Evolutionary conservation across 768 basidiomycete species (phyloP).

Genomic region (Leucosporidium scottii): DNA sequence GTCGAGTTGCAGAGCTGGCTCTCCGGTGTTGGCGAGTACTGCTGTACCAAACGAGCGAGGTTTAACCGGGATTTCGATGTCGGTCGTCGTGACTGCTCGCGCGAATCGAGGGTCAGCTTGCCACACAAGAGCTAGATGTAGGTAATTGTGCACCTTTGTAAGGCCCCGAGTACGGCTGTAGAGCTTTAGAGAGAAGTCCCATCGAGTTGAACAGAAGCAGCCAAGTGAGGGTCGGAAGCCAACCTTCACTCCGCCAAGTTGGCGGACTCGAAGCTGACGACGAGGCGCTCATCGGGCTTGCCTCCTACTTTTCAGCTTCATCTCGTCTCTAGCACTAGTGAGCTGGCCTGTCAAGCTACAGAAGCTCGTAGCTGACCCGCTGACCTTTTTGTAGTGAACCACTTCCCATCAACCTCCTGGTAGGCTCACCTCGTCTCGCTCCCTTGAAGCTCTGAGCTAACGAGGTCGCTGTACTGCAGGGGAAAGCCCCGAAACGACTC

Average conservation of each 20-base stretch:
- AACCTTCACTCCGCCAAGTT: too few relatives aligned
- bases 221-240: too few relatives aligned
- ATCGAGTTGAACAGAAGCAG: neutral
- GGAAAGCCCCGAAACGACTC: slow-evolving; percentile 54
- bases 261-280: too few relatives aligned
- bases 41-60: neutral
- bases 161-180: slow-evolving; percentile 13
- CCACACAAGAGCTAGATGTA: too few relatives aligned
- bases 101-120: neutral
- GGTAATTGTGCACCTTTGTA: neutral
- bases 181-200: neutral
- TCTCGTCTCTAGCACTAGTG: too few relatives aligned
- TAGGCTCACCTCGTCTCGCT: neutral
- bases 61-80: slow-evolving; percentile 18
- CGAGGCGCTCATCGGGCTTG: too few relatives aligned
- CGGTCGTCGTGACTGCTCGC: slow-evolving; percentile 15
- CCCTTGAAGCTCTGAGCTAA: neutral
- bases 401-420: slow-evolving; percentile 32
- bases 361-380: too few relatives aligned
- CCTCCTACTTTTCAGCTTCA: too few relatives aligned
- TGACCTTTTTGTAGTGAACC: slow-evolving; percentile 7
- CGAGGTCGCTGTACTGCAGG: slow-evolving; percentile 13
- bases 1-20: slow-evolving; percentile 22
- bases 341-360: too few relatives aligned
- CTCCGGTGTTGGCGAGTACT: neutral